Conservation (phyloP, 75 land plant species). For the Adiantum capillusveneris region DNA sequence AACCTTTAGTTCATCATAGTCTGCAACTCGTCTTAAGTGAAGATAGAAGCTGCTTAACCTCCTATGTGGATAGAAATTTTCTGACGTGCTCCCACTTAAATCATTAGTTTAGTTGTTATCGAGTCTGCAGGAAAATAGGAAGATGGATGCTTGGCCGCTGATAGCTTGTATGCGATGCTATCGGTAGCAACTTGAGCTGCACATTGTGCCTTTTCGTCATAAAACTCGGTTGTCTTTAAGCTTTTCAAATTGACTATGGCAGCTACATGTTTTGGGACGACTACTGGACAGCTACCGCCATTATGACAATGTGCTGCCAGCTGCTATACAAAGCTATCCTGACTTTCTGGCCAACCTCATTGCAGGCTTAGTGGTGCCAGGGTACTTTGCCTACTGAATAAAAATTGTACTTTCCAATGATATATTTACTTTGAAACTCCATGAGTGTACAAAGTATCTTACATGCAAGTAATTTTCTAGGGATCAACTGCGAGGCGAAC, state of each 20-base stretch:
- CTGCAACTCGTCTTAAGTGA: too few relatives aligned
- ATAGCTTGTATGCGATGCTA: too few relatives aligned
- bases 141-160: too few relatives aligned
- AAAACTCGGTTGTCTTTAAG: background rate
- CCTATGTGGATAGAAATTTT: too few relatives aligned
- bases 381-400: slow-evolving; percentile 17
- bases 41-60: too few relatives aligned
- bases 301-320: slow-evolving; percentile 17
- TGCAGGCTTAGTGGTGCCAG: slow-evolving; percentile 57
- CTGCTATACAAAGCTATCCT: slow-evolving; percentile 30
- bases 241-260: slow-evolving; percentile 1
- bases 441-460: too few relatives aligned
- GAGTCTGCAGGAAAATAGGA: background rate
- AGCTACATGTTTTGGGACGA: slow-evolving; percentile 84
- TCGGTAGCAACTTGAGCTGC: background rate
- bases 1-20: too few relatives aligned
- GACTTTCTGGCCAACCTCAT: slow-evolving; percentile 47
- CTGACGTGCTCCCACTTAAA: too few relatives aligned
- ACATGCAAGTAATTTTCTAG: slow-evolving; percentile 30
- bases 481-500: slow-evolving; percentile 80
- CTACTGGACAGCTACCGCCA: slow-evolving; percentile 43
- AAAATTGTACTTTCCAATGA: too few relatives aligned
- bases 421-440: too few relatives aligned
- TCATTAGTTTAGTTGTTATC: background rate
- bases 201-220: background rate